phyloP scores from a whole-genome alignment of 2,329 filamentous ascomycete species.

The Microthyrium microscopicum region DNA sequence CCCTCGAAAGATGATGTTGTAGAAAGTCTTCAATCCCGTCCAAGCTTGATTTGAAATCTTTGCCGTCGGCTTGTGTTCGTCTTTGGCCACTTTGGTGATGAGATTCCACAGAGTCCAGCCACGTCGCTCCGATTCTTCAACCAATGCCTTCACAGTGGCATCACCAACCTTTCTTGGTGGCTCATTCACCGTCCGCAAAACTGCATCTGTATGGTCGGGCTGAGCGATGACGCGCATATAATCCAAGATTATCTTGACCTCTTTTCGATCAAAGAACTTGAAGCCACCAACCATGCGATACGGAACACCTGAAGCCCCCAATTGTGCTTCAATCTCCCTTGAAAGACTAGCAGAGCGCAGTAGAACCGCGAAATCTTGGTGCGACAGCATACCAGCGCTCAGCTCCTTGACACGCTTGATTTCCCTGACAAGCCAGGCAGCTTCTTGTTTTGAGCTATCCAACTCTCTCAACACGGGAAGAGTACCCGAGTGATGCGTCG shows the following conservation, averaged over 20 bases:
- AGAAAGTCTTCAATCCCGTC: slow-evolving; percentile 40
- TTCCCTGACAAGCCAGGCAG: slow-evolving; percentile 76
- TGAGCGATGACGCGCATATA: slow-evolving; percentile 77
- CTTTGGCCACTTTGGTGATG: slow-evolving; percentile 42
- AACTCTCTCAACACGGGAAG: slow-evolving; percentile 66
- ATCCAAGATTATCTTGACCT: slow-evolving; percentile 75
- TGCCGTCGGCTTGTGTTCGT: slow-evolving; percentile 31
- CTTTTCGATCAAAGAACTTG: slow-evolving; percentile 80
- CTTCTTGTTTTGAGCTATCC: slow-evolving; percentile 54
- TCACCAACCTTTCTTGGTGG: slow-evolving; percentile 72
- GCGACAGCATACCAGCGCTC: slow-evolving; percentile 55
- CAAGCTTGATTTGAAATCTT: slow-evolving; percentile 39
- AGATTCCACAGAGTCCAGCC: slow-evolving; percentile 60
- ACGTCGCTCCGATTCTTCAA: slow-evolving; percentile 58
- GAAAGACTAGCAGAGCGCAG: slow-evolving; percentile 74
- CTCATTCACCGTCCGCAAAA: slow-evolving; percentile 70
- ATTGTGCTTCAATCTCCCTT: slow-evolving; percentile 64
- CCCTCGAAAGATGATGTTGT: slow-evolving; percentile 41
- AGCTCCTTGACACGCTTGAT: slow-evolving; percentile 54
- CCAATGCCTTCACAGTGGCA: slow-evolving; percentile 52
- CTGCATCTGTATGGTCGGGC: slow-evolving; percentile 71
- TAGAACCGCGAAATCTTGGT: slow-evolving; percentile 70
- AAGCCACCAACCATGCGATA: slow-evolving; percentile 88
- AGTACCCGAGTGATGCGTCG: slow-evolving; percentile 66
- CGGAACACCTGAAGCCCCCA: slow-evolving; percentile 65